Percentiles rank a stretch among this genome's conserved stretches.
Evolutionary conservation across 208 protist genomes (phyloP).

Genomic region (Leishmania major): DNA sequence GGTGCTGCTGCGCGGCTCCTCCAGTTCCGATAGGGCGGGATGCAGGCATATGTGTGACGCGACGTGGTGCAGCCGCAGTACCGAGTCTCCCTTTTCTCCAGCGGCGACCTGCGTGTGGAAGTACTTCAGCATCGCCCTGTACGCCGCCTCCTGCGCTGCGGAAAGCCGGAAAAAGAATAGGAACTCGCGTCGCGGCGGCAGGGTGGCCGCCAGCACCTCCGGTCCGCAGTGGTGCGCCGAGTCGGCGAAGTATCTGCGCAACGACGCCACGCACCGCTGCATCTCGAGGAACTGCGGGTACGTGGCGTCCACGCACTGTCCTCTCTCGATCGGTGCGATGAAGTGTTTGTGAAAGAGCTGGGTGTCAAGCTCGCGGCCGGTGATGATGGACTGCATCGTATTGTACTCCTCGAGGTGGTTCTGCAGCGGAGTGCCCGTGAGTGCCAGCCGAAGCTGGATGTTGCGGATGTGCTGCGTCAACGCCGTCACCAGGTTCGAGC

Average conservation of each 20-base stretch:
- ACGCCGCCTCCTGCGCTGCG: constrained; percentile 61
- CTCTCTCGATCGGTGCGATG: constrained; percentile 62
- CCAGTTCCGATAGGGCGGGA: constrained; percentile 32
- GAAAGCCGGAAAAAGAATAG: constrained; percentile 74
- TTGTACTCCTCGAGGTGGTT: constrained; percentile 92
- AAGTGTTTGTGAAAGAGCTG: constrained; percentile 68
- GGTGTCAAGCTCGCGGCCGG: constrained; percentile 47
- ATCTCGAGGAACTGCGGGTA: constrained; percentile 76
- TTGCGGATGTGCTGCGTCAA: constrained; percentile 50
- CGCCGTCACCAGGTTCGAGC: constrained; percentile 49
- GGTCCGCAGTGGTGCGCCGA: constrained; percentile 78
- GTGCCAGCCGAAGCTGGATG: constrained; percentile 78
- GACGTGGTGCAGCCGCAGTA: constrained; percentile 61
- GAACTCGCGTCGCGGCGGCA: constrained; percentile 71
- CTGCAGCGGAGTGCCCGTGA: constrained; percentile 91
- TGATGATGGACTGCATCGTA: constrained; percentile 86
- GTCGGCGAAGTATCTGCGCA: constrained; percentile 66
- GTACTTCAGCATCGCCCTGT: constrained; percentile 55
- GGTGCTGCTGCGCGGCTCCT: constrained; percentile 4
- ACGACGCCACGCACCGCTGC: constrained; percentile 71
- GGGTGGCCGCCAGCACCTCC: constrained; percentile 65
- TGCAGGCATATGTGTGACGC: constrained; percentile 81
- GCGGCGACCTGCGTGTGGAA: constrained; percentile 18
- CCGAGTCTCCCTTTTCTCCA: constrained; percentile 24
- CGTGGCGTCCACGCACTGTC: constrained; percentile 72